Evolutionary conservation across 2,329 filamentous ascomycete species (phyloP).

Genomic region (Cyclaneusma minus): DNA sequence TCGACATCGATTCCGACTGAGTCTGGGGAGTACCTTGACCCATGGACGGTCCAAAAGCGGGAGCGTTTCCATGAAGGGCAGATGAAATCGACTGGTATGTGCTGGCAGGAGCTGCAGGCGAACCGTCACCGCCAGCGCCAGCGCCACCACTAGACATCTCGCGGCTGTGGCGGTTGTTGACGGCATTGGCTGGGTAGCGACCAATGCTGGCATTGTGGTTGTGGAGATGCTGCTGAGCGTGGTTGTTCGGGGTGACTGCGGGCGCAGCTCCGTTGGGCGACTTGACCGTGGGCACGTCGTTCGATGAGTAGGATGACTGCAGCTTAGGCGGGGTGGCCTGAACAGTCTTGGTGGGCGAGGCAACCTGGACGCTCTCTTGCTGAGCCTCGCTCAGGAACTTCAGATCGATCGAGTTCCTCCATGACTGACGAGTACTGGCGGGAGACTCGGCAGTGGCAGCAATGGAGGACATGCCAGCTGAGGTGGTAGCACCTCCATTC

Average conservation of each 20-base stretch:
- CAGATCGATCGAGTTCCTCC: slow-evolving; percentile 43
- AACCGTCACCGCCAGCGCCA: slow-evolving; percentile 17
- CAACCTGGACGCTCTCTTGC: slow-evolving; percentile 12
- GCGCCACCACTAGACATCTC: slow-evolving; percentile 50
- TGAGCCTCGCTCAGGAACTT: slow-evolving; percentile 25
- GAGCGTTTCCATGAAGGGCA: slow-evolving; percentile 63
- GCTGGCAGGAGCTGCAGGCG: slow-evolving; percentile 21
- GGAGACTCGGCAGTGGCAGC: slow-evolving; percentile 27
- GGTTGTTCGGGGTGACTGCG: slow-evolving; percentile 32
- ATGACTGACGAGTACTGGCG: slow-evolving; percentile 30
- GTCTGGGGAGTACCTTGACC: too few species aligned
- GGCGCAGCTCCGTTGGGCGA: slow-evolving; percentile 8
- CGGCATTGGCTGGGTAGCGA: slow-evolving; percentile 53
- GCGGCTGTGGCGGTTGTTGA: slow-evolving; percentile 56
- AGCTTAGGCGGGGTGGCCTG: slow-evolving; percentile 57
- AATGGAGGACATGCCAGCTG: slow-evolving; percentile 14
- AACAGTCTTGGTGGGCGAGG: slow-evolving; percentile 29
- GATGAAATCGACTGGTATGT: slow-evolving; percentile 50
- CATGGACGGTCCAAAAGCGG: slow-evolving; percentile 58
- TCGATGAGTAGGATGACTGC: slow-evolving; percentile 79
- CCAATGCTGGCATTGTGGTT: slow-evolving; percentile 73
- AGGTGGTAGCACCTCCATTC: slow-evolving; percentile 22
- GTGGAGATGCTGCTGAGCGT: slow-evolving; percentile 41
- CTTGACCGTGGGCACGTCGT: slow-evolving; percentile 78
- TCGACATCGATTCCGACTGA: slow-evolving; percentile 15